Base-by-base conservation (phyloP, 345 rosid genomes). In the Salix brachista region DNA sequence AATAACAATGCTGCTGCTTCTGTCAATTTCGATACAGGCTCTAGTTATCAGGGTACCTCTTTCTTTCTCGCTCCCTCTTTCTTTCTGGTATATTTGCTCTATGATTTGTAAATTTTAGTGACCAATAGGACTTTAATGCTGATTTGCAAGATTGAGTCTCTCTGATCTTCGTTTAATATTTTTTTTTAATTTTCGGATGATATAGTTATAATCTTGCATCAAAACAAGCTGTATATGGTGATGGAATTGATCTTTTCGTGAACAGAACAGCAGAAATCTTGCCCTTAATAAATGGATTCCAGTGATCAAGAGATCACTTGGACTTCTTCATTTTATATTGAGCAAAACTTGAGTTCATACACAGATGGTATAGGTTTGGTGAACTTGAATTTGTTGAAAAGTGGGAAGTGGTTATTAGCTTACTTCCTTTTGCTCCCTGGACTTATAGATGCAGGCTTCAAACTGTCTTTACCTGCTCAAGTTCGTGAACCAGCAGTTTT, bases 21-120 rank as follows among this genome's bases (percentile, higher is more conserved):
- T 14, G 58, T 89, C 69, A 74, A 75, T 79, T 77, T 89, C 54
- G 85, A 83, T 66, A 81, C 84, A 50, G 71, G 74, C 67, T 83
- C 88, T 60, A 56, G 69, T 80, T 88, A 76, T 26, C 97, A 90
- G 78, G 93, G 93, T 90, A 56, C 71, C 6, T 58, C 12, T 58
- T 23, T 56, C 21, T 67, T 36, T 42, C 39, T 77, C 70, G 46
- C 74, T 65, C 26, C 56, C 71, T 66, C 44, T 50, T 39, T 10
- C 2, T 3, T 8, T 30, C 4, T 60, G 26, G 32, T 41, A 34
- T 34, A 32, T 17, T 8, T 19, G 25, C 6, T 50, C 26, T 11
- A 2, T 71, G 65, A 58, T 58, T n/a, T 23, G 28, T 58, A 25
- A 3, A 58, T 58, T 58, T 58, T 58, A n/a, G 28, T 9, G 62